These are phyloP conservation scores for Fusarium haematococcum DNA, from an alignment of 2,329 filamentous ascomycete species.

Conservation along the genomic window DNA sequence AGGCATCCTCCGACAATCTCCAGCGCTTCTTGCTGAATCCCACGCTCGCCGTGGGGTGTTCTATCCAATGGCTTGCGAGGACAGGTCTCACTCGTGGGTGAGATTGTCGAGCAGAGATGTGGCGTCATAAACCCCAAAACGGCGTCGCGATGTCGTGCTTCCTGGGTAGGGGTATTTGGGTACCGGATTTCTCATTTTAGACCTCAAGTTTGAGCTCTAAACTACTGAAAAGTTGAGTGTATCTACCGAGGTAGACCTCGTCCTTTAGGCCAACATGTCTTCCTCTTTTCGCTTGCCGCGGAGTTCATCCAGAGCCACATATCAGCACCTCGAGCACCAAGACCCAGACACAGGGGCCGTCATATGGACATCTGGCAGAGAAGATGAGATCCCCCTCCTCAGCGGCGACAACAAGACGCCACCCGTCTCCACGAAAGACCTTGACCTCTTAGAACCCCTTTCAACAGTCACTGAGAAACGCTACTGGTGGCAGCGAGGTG, in stretches of 20 bases:
- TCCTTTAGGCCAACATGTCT: neutral
- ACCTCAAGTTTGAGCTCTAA: neutral
- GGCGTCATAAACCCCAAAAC: conserved; percentile 5
- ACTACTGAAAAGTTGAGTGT: neutral
- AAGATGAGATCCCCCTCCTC: conserved; percentile 7
- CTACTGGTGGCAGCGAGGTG: neutral
- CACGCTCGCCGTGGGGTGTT: neutral
- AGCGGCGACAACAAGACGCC: conserved; percentile 1
- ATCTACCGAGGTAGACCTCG: neutral
- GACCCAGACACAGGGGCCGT: neutral
- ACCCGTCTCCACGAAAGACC: neutral
- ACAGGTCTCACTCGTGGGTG: neutral
- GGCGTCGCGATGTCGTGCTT: neutral
- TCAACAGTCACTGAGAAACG: neutral
- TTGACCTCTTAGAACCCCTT: neutral
- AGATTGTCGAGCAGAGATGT: neutral
- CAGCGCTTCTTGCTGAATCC: neutral
- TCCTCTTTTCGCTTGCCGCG: neutral
- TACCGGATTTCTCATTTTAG: neutral
- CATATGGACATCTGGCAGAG: neutral
- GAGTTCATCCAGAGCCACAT: neutral
- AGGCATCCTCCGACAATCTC: neutral
- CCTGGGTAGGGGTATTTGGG: neutral
- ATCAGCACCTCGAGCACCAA: neutral
- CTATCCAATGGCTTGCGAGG: neutral